A percentile compares a stretch with the other conserved stretches of the same genome.
Conservation (phyloP, 306 rosid genomes). For the Dalbergia cultrata region DNA sequence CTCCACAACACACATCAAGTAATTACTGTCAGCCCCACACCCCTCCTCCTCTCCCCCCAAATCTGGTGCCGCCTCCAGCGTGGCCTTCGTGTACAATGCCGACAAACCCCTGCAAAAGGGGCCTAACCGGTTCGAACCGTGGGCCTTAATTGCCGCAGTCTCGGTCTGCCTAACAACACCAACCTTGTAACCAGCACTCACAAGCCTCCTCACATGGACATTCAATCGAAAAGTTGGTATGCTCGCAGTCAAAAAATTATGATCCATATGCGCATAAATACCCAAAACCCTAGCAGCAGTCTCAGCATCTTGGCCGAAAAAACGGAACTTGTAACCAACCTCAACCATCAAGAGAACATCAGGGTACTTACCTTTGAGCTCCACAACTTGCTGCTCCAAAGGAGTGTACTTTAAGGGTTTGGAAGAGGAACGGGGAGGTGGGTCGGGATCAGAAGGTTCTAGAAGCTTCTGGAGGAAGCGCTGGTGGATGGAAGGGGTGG, state of each 20-base stretch:
- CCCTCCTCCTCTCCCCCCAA: conserved; percentile 80
- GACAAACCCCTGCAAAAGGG: conserved; percentile 87
- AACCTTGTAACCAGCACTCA: conserved; percentile 84
- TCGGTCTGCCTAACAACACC: conserved; percentile 97
- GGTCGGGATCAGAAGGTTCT: conserved; percentile 59
- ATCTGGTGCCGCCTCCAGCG: conserved; percentile 82
- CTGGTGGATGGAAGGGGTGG: conserved; percentile 70
- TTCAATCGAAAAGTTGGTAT: conserved; percentile 82
- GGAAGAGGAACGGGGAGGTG: conserved; percentile 41
- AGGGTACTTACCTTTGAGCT: conserved; percentile 73
- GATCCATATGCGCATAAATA: conserved; percentile 86
- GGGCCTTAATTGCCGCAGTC: conserved; percentile 93
- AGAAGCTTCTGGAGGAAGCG: conserved; percentile 80
- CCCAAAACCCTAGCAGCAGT: conserved; percentile 79
- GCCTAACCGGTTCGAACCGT: conserved; percentile 71
- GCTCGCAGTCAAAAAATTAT: conserved; percentile 83
- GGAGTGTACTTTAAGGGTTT: conserved; percentile 68
- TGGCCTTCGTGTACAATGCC: conserved; percentile 89
- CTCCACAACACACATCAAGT: conserved; percentile 86
- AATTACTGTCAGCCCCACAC: conserved; percentile 73
- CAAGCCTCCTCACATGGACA: conserved; percentile 95
- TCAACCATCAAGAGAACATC: conserved; percentile 93
- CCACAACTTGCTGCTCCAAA: conserved; percentile 76
- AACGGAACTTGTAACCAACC: conserved; percentile 88
- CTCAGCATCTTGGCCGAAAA: conserved; percentile 85